These are phyloP conservation scores for Neckera pumila DNA, from an alignment of 225 moss, liverwort and hornwort species.

Conservation along the genomic window DNA sequence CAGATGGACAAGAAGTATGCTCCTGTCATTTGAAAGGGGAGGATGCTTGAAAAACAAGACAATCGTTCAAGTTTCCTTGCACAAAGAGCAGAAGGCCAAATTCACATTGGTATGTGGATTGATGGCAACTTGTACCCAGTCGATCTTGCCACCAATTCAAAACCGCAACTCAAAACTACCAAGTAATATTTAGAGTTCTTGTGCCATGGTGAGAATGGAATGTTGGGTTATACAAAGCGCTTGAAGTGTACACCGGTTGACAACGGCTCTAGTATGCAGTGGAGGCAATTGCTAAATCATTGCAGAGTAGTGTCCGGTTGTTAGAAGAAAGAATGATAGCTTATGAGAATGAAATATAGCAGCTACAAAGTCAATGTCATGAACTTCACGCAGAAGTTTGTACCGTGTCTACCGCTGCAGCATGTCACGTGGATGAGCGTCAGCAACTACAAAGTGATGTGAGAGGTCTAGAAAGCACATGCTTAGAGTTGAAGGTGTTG, in stretches of 20 bases:
- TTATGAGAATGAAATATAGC: neutral
- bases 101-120: neutral
- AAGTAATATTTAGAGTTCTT: neutral
- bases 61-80: neutral
- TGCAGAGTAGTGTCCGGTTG: neutral
- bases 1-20: neutral
- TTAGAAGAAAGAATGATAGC: neutral
- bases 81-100: neutral
- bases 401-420: too few species aligned
- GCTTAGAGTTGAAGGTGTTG: neutral
- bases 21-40: neutral
- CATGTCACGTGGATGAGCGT: neutral
- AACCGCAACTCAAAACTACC: neutral
- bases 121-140: neutral
- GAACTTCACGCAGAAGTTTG: too few species aligned
- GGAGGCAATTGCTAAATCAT: neutral
- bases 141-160: neutral
- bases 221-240: neutral
- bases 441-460: neutral
- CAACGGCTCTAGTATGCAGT: neutral
- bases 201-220: neutral
- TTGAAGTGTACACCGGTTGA: neutral
- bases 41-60: neutral
- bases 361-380: neutral
- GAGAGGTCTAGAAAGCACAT: neutral